Base-by-base conservation (phyloP, 345 rosid genomes). In the Euclidium syriacum region DNA sequence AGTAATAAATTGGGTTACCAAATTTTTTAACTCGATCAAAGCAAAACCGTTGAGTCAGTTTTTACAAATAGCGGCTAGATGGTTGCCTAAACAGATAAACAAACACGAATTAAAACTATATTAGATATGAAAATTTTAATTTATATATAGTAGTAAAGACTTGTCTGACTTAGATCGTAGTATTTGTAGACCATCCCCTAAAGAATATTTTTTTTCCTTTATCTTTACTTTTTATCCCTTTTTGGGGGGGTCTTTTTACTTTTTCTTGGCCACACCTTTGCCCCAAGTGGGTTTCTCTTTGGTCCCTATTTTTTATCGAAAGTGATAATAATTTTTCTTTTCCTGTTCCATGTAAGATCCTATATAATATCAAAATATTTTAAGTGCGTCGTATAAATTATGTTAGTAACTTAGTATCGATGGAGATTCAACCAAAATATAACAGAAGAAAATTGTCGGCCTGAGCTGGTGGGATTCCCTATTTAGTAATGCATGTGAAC, bases 401-500 rank as follows among this genome's bases (percentile, higher is more conserved):
- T n/a, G n/a, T n/a, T n/a, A n/a, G n/a, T n/a, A n/a, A n/a, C n/a
- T n/a, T n/a, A n/a, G n/a, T 54, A 53, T 38, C 25, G 20, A 60
- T 68, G 32, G 36, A 32, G 10, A 60, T 6, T 58, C 12, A 30
- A 41, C 26, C 10, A 48, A 2, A 38, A 33, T 14, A 18, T 44
- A 17, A 43, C 17, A 29, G 10, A 44, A 43, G 34, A 44, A 36
- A 54, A 14, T n/a, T 25, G 74, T 70, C 70, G 75, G 64, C 30
- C 64, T 63, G 38, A 47, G 47, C 27, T 44, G 19, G 49, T 69
- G 68, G 24, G 57, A 53, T 70, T 62, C 42, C 27, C 22, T 63
- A 41, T 60, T 33, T 52, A 7, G 41, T 30, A 30, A 20, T 47
- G 74, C 75, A 63, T 49, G 75, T 71, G 75, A 71, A 17, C 64